A percentile compares a stretch with the other conserved stretches of the same genome.
phyloP scores from a whole-genome alignment of 768 basidiomycete species.

The Boletus coccyginus region DNA sequence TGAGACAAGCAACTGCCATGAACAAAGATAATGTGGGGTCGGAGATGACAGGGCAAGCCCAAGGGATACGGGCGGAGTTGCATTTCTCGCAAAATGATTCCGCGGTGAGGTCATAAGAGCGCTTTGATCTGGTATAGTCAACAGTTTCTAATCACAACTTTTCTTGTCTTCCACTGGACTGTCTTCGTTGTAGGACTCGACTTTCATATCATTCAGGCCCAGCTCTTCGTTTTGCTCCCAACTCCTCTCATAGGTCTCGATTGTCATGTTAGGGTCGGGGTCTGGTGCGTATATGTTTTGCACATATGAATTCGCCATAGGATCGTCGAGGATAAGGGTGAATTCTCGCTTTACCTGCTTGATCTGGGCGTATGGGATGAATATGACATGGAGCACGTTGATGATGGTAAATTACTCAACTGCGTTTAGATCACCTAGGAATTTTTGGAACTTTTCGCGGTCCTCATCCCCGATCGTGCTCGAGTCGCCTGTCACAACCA shows the following conservation, averaged over 20 bases:
- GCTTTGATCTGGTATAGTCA: not conserved
- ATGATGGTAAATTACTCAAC: conserved; percentile 38
- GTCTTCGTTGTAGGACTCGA: conserved; percentile 44
- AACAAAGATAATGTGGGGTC: not conserved
- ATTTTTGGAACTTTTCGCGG: conserved; percentile 63
- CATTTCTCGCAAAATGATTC: not conserved
- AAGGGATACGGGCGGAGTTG: too few relatives aligned
- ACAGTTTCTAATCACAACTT: conserved; percentile 1
- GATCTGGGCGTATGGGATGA: conserved; percentile 43
- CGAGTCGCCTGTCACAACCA: conserved; percentile 74
- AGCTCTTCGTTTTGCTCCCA: conserved; percentile 94
- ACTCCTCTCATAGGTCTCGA: conserved; percentile 79
- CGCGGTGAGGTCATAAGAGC: not conserved
- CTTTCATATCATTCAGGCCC: conserved; percentile 87
- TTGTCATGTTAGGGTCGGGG: conserved; percentile 88
- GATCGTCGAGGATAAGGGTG: conserved; percentile 93
- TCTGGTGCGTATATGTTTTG: conserved; percentile 98
- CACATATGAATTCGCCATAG: conserved; percentile 91
- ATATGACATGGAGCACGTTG: not conserved
- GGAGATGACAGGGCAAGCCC: not conserved
- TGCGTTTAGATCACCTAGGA: conserved; percentile 74
- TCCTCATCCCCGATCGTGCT: conserved; percentile 38
- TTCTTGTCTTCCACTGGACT: conserved; percentile 1
- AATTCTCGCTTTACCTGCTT: conserved; percentile 78
- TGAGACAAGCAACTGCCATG: too few relatives aligned